These are phyloP conservation scores for Spathaspora boniae DNA, from an alignment of 805 yeast genomes.

Conservation along the genomic window DNA sequence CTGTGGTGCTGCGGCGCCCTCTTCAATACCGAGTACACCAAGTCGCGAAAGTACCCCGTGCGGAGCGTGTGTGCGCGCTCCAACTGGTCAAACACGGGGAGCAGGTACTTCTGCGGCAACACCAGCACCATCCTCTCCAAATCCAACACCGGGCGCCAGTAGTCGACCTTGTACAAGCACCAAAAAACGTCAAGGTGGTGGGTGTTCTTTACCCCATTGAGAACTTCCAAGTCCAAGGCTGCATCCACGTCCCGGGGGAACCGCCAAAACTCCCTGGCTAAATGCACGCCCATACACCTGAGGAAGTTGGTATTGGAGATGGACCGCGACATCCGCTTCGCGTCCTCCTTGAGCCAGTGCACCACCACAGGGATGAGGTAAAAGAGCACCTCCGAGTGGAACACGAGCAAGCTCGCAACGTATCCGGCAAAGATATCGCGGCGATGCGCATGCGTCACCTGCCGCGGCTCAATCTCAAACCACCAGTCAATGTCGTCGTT, in stretches of 20 bases:
- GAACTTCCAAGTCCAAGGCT: conserved; percentile 11
- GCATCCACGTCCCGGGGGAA: conserved; percentile 13
- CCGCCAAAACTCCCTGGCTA: conserved; percentile 26
- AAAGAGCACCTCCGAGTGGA: conserved; percentile 32
- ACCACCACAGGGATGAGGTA: conserved; percentile 31
- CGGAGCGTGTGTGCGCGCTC: not conserved
- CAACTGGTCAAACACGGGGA: conserved; percentile 1
- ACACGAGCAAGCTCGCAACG: conserved; percentile 28
- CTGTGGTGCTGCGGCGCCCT: too few species aligned
- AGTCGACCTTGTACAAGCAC: conserved; percentile 23
- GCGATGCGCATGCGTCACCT: conserved; percentile 19
- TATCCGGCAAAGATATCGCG: conserved; percentile 30
- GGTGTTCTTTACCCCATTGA: conserved; percentile 12
- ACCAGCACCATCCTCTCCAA: not conserved
- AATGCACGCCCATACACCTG: not conserved
- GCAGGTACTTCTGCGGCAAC: not conserved
- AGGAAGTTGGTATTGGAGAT: not conserved
- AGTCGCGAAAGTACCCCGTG: not conserved
- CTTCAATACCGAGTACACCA: not conserved
- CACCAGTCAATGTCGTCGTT: conserved; percentile 35
- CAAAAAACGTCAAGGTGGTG: conserved; percentile 18
- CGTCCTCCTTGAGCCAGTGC: conserved; percentile 36
- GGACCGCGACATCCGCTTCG: too few species aligned
- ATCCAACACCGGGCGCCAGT: conserved; percentile 24
- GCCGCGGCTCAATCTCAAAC: conserved; percentile 31